Evolutionary conservation across 1,139 yeast genomes (phyloP).

Genomic region (Kluyveromyces marxianus): DNA sequence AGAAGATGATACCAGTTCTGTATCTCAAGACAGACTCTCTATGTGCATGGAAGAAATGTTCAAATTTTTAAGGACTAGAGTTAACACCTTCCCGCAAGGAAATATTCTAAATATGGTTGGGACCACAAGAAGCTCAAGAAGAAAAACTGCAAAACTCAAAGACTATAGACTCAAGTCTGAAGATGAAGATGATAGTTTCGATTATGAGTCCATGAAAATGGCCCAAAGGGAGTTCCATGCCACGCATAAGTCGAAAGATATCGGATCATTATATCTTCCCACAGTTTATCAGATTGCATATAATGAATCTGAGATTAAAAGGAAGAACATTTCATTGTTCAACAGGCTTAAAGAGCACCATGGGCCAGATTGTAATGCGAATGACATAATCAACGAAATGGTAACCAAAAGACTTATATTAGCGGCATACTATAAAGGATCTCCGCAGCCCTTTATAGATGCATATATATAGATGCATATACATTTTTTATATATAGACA

Average conservation of each 20-base stretch:
- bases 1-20: background rate
- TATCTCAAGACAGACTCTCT: background rate
- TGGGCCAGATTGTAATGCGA: constrained; percentile 5
- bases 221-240: constrained; percentile 8
- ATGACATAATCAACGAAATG: constrained; percentile 6
- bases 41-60: constrained; percentile 1
- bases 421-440: constrained; percentile 3
- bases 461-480: background rate
- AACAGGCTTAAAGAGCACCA: background rate
- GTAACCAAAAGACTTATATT: background rate
- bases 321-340: constrained; percentile 10
- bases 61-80: constrained; percentile 15
- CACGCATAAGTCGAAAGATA: constrained; percentile 14
- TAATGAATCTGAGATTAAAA: constrained; percentile 14
- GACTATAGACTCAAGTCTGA: constrained; percentile 14
- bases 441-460: constrained; percentile 1
- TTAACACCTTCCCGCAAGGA: constrained; percentile 1
- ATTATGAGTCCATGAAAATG: constrained; percentile 9
- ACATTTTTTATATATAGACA: no score
- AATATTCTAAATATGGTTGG: constrained; percentile 3
- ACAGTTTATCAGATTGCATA: constrained; percentile 21
- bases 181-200: constrained; percentile 6
- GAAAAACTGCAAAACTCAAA: constrained; percentile 16
- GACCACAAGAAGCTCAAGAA: constrained; percentile 21
- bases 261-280: constrained; percentile 14